These are phyloP conservation scores for Dentipellis fragilis DNA, from an alignment of 768 basidiomycete species.

Conservation along the genomic window DNA sequence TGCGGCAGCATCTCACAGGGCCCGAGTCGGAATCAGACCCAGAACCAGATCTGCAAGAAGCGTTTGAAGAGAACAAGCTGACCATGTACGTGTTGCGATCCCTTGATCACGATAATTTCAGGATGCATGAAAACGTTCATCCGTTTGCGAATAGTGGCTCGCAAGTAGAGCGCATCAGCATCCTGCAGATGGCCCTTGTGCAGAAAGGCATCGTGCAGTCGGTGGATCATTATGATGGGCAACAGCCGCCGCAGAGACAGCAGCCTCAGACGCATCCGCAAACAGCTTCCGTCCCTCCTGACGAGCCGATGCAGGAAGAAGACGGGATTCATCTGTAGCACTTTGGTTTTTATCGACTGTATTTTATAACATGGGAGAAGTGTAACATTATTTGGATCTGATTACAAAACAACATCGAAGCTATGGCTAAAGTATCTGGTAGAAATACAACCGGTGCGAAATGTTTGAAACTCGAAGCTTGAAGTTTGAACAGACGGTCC, in stretches of 20 bases:
- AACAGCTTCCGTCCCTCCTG: not conserved
- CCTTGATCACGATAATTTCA: not conserved
- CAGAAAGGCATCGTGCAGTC: conserved; percentile 40
- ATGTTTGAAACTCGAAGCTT: too few species aligned
- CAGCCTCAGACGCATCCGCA: not conserved
- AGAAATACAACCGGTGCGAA: too few species aligned
- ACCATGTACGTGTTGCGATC: conserved; percentile 47
- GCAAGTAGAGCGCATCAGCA: conserved; percentile 65
- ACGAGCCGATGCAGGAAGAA: not conserved
- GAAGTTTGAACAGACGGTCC: too few species aligned
- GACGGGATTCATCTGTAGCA: conserved; percentile 6
- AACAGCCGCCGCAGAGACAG: conserved; percentile 2
- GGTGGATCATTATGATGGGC: conserved; percentile 32
- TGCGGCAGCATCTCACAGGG: conserved; percentile 36
- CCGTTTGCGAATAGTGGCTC: conserved; percentile 42
- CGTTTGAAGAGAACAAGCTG: conserved; percentile 58
- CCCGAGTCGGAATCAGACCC: conserved; percentile 19
- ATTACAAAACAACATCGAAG: too few species aligned
- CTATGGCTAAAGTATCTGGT: too few species aligned
- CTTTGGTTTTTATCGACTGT: too few species aligned
- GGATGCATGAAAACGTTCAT: not conserved
- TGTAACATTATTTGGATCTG: too few species aligned
- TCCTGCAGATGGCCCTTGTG: conserved; percentile 54
- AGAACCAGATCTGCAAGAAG: conserved; percentile 51
- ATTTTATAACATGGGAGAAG: too few species aligned